phyloP scores from a whole-genome alignment of 2,329 filamentous ascomycete genomes.

The Paecilomyces variotii region DNA sequence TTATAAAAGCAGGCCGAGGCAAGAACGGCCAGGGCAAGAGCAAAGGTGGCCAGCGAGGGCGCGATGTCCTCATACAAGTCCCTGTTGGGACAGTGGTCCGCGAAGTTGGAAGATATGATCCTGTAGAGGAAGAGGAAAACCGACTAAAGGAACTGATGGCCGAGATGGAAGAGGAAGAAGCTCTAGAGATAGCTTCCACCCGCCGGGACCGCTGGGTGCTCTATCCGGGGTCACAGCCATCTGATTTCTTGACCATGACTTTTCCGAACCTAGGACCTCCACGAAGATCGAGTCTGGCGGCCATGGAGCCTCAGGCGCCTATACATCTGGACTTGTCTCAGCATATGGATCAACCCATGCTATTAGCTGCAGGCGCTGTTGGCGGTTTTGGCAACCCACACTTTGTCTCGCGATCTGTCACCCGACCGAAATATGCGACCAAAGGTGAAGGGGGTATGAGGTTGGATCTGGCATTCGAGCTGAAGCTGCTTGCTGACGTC shows the following conservation, averaged over 20 bases:
- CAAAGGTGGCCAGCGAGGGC: conserved; percentile 63
- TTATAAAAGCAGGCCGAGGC: conserved; percentile 42
- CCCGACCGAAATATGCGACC: conserved; percentile 78
- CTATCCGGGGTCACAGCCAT: conserved; percentile 70
- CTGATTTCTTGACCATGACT: conserved; percentile 55
- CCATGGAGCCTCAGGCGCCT: conserved; percentile 63
- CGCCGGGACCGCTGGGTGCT: conserved; percentile 71
- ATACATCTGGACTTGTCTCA: conserved; percentile 65
- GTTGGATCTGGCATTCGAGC: conserved; percentile 75
- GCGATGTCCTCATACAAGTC: conserved; percentile 81
- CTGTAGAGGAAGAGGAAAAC: conserved; percentile 58
- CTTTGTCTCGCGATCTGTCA: conserved; percentile 69
- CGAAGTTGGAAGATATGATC: conserved; percentile 72
- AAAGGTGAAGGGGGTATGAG: conserved; percentile 72
- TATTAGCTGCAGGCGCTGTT: conserved; percentile 79
- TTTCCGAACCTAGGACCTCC: conserved; percentile 52
- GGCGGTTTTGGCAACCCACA: conserved; percentile 91
- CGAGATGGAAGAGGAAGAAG: conserved; percentile 32
- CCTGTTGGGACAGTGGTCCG: conserved; percentile 86
- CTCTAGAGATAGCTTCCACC: conserved; percentile 33
- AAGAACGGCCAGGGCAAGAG: conserved; percentile 41
- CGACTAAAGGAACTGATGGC: conserved; percentile 11
- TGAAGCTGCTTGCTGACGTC: conserved; percentile 92
- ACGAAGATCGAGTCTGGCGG: conserved; percentile 49
- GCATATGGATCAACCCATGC: conserved; percentile 72